These are phyloP conservation scores for Microdochium nivale DNA, from an alignment of 2,329 filamentous ascomycete species.

Conservation along the genomic window DNA sequence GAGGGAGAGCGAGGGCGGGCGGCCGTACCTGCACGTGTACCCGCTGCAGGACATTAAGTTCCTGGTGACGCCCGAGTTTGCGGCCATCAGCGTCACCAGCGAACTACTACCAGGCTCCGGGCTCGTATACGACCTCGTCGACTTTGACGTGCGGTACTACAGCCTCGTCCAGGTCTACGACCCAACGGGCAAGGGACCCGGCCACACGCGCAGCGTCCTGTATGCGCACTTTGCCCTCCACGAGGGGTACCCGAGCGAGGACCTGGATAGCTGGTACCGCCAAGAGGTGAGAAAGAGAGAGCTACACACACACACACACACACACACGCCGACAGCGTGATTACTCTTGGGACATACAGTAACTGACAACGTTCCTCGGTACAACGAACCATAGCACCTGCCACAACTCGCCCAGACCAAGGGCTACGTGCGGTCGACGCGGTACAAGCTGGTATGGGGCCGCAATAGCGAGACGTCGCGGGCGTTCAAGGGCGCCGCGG, in stretches of 20 bases:
- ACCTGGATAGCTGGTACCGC: background rate
- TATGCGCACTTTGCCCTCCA: background rate
- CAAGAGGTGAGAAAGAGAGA: background rate
- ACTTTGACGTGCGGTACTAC: constrained; percentile 7
- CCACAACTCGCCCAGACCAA: background rate
- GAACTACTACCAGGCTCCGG: constrained; percentile 5
- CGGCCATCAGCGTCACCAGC: constrained; percentile 4
- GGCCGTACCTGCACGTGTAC: constrained; percentile 7
- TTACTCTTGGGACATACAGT: too few species aligned
- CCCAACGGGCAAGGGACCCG: background rate
- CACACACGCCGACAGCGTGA: too few species aligned
- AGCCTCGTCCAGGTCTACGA: background rate
- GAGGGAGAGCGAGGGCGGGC: background rate
- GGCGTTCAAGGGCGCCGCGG: background rate
- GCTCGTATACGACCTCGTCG: constrained; percentile 6
- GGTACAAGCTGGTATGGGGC: background rate
- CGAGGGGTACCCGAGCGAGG: background rate
- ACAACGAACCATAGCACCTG: background rate
- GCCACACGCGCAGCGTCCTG: background rate
- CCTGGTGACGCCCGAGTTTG: constrained; percentile 4
- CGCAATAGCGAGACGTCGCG: background rate
- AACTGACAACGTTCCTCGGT: background rate
- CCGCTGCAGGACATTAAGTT: constrained; percentile 6
- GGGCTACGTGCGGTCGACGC: background rate
- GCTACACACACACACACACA: too few species aligned